A percentile compares a stretch with the other conserved stretches of the same genome.
Evolutionary conservation across 345 rosid genomes (phyloP).

Genomic region (Clausena lansium): DNA sequence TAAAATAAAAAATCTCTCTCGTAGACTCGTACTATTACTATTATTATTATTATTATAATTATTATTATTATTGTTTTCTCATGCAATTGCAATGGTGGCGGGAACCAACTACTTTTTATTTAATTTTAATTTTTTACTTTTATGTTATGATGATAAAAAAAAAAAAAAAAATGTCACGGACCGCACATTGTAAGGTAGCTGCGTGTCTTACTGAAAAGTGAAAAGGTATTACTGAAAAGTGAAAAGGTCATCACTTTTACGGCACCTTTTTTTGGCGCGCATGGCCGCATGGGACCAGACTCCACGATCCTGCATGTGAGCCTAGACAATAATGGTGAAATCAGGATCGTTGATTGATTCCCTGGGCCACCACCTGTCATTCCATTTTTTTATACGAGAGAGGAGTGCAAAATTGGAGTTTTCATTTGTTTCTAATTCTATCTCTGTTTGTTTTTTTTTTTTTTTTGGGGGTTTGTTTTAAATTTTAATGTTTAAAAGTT

Average conservation of each 20-base stretch:
- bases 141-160: background rate
- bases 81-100: constrained; percentile 16
- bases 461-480: too few relatives aligned
- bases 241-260: background rate
- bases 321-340: background rate
- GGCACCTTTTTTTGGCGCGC: background rate
- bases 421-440: too few relatives aligned
- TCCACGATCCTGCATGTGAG: background rate
- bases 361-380: background rate
- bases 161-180: background rate
- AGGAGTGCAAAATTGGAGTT: too few relatives aligned
- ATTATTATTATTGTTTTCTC: too few relatives aligned
- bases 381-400: too few relatives aligned
- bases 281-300: background rate
- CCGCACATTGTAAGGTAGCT: background rate
- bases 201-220: background rate
- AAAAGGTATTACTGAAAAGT: too few relatives aligned
- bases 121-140: background rate
- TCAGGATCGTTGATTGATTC: background rate
- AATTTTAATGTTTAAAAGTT: background rate
- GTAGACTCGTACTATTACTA: too few relatives aligned
- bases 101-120: constrained; percentile 11
- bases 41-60: too few relatives aligned
- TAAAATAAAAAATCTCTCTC: background rate
- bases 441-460: background rate